Evolutionary conservation across 495 filamentous ascomycete genomes (phyloP).

Genomic region (Astrocystis sublimbata): DNA sequence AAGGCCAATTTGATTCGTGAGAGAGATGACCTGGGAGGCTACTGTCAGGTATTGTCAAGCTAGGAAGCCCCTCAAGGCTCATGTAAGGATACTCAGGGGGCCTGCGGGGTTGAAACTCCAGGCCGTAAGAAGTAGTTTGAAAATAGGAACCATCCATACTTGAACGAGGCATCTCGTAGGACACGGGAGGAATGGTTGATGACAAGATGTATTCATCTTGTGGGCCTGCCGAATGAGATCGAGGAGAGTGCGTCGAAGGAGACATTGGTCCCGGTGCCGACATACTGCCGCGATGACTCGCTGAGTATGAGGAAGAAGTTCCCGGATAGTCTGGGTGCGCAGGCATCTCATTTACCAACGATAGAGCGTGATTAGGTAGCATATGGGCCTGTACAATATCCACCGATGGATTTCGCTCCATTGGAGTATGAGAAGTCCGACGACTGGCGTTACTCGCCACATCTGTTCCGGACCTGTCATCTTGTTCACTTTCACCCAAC

Average conservation of each 20-base stretch:
- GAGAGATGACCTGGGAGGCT: constrained; percentile 32
- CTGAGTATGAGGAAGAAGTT: constrained; percentile 21
- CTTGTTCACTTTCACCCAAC: constrained; percentile 38
- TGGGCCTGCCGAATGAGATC: constrained; percentile 20
- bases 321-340: constrained; percentile 21
- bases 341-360: constrained; percentile 19
- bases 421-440: constrained; percentile 16
- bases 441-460: constrained; percentile 21
- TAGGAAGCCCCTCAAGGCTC: constrained; percentile 26
- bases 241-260: constrained; percentile 21
- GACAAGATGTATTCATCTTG: constrained; percentile 24
- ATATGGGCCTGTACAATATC: constrained; percentile 14
- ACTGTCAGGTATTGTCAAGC: constrained; percentile 36
- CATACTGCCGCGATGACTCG: constrained; percentile 22
- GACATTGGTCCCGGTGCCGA: constrained; percentile 29
- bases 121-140: constrained; percentile 23
- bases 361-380: constrained; percentile 8
- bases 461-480: constrained; percentile 37
- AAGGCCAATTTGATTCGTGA: constrained; percentile 46
- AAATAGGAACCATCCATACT: constrained; percentile 29
- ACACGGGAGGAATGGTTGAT: constrained; percentile 1
- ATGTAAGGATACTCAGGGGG: constrained; percentile 26
- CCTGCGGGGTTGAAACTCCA: constrained; percentile 28
- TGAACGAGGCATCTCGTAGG: constrained; percentile 19
- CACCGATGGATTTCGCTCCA: constrained; percentile 16